A percentile compares a stretch with the other conserved stretches of the same genome.
These are phyloP conservation scores for Xylaria grammica DNA, from an alignment of 495 filamentous ascomycete genomes.

Conservation along the genomic window DNA sequence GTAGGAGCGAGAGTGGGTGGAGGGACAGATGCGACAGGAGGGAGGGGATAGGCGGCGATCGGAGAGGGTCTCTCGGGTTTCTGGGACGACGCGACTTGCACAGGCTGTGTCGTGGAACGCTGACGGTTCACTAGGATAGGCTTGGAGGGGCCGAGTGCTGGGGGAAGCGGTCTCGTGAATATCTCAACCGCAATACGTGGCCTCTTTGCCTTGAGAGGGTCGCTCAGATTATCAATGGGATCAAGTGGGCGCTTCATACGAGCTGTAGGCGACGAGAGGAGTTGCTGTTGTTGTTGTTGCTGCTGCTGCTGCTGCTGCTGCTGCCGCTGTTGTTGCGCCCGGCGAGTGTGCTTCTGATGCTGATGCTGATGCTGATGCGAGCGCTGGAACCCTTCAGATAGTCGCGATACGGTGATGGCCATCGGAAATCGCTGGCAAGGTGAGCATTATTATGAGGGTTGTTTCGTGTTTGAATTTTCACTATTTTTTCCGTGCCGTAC, in stretches of 20 bases:
- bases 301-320: constrained; percentile 29
- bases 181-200: constrained; percentile 48
- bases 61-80: constrained; percentile 31
- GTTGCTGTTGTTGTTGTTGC: constrained; percentile 5
- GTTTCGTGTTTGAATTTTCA: not conserved
- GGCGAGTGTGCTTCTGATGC: constrained; percentile 5
- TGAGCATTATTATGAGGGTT: constrained; percentile 38
- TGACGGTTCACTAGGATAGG: constrained; percentile 42
- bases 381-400: constrained; percentile 42
- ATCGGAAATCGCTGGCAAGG: constrained; percentile 31
- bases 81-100: constrained; percentile 37
- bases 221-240: constrained; percentile 36
- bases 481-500: constrained; percentile 13
- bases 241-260: constrained; percentile 42
- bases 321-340: constrained; percentile 21
- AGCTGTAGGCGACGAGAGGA: not conserved
- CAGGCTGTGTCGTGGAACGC: constrained; percentile 25
- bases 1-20: constrained; percentile 2
- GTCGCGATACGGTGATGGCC: constrained; percentile 42
- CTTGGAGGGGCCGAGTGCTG: constrained; percentile 38
- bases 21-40: constrained; percentile 25
- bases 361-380: constrained; percentile 24
- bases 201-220: constrained; percentile 32
- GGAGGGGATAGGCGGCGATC: constrained; percentile 31
- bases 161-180: constrained; percentile 32